Base-by-base conservation (phyloP, 176 grass and related monocot genomes). In the Oropetium thomaeum region DNA sequence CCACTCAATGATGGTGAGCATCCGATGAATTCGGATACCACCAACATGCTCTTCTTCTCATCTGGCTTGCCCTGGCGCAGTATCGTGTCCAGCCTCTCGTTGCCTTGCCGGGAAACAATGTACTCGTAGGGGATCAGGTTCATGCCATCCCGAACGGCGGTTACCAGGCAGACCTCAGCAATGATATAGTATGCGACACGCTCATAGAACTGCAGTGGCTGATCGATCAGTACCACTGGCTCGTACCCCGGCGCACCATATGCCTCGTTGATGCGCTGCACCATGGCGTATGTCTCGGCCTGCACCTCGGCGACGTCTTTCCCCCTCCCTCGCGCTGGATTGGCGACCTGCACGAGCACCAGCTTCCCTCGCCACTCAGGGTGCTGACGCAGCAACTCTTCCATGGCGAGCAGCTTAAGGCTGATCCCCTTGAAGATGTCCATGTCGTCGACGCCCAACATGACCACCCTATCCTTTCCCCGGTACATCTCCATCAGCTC, bases 391-490 rank as follows among this genome's bases (percentile, higher is more conserved):
- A 97, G 82, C 39, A 97, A 61, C 79, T 97, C 86, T 69, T 97
- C 90, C 88, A 97, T 89, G 68, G 94, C 90, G 5, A 93, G 80
- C 75, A 97, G 77, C 79, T 97, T 97, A 0, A 97, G 85, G 79
- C 88, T 97, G 57, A 97, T 97, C 30, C 94, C 94, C 71, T 97
- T 97, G 53, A 97, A 97, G 38, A 97, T 97, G 67, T 97, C 94
- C 94, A 97, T 97, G 68, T 97, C 94, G 70, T 97, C 94, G 15
- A 97, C 94, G 27, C 94, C 94, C 8, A 97, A 88, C 61, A 97
- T 70, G 78, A 93, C 92, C 17, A 97, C 83, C 31, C 62, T 82
- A 1, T 86, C 90, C n/a, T 87, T 86, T 19, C 92, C 76, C 4
- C 62, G 74, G 82, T 93, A 97, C 41, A 76, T 83, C 48, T 80